Percentiles rank a stretch among this genome's conserved stretches.
Evolutionary conservation across 768 basidiomycete genomes (phyloP).

Genomic region (Lentinula raphanica): DNA sequence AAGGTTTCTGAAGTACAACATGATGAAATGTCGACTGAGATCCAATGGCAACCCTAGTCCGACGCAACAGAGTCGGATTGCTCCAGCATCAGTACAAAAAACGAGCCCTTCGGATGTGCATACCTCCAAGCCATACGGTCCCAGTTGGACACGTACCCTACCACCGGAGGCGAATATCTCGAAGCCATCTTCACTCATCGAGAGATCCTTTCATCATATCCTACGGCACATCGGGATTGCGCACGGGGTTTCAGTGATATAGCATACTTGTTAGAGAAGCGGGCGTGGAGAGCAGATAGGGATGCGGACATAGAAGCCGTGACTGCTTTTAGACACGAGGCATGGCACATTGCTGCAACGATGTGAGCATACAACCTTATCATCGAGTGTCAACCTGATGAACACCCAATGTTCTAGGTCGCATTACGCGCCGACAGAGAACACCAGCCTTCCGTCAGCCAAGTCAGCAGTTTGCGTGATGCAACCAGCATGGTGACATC

Average conservation of each 20-base stretch:
- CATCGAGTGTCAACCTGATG: background rate
- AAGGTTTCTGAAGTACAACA: background rate
- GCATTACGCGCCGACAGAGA: background rate
- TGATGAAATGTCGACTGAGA: background rate
- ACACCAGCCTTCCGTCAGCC: background rate
- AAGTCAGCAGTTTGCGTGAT: slow-evolving; percentile 20
- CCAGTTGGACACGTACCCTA: slow-evolving; percentile 48
- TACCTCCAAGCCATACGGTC: slow-evolving; percentile 56
- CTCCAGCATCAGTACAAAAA: slow-evolving; percentile 39
- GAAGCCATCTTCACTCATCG: slow-evolving; percentile 77
- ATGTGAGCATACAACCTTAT: slow-evolving; percentile 9
- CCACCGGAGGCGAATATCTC: slow-evolving; percentile 71
- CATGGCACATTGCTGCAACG: slow-evolving; percentile 46
- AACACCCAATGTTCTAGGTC: background rate
- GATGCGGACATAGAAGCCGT: slow-evolving; percentile 69
- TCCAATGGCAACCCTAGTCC: slow-evolving; percentile 32
- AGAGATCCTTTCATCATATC: slow-evolving; percentile 57
- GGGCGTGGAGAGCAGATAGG: slow-evolving; percentile 67
- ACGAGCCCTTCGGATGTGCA: slow-evolving; percentile 47
- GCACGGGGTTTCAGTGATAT: slow-evolving; percentile 61
- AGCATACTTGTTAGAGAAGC: slow-evolving; percentile 55
- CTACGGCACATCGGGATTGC: slow-evolving; percentile 59
- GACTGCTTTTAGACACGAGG: slow-evolving; percentile 64
- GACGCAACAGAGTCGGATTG: slow-evolving; percentile 34
- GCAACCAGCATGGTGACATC: slow-evolving; percentile 20